phyloP scores from a whole-genome alignment of 2,329 filamentous ascomycete genomes.

The Xylaria sp. region DNA sequence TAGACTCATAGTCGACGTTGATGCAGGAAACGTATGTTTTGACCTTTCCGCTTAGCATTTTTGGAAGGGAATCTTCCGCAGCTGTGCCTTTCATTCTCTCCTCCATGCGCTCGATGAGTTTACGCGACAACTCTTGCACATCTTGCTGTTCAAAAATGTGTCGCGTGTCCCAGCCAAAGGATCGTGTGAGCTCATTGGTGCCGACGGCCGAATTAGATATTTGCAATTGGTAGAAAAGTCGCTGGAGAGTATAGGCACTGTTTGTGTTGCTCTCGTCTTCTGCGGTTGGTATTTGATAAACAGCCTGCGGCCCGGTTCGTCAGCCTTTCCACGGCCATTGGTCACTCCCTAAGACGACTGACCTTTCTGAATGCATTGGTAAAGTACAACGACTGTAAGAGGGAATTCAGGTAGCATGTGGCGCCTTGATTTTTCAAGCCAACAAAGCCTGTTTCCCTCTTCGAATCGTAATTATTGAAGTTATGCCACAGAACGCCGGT shows the following conservation, averaged over 20 bases:
- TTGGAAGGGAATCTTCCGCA: slow-evolving; percentile 86
- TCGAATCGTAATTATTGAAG: slow-evolving; percentile 97
- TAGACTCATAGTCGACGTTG: slow-evolving; percentile 97
- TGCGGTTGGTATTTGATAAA: slow-evolving; percentile 96
- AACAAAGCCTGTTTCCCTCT: slow-evolving; percentile 97
- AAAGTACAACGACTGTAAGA: slow-evolving; percentile 86
- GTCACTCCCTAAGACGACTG: slow-evolving; percentile 39
- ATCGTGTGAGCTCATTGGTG: slow-evolving; percentile 93
- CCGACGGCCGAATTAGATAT: slow-evolving; percentile 85
- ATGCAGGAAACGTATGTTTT: slow-evolving; percentile 99
- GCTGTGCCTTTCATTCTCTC: slow-evolving; percentile 98
- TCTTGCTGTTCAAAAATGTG: slow-evolving; percentile 99
- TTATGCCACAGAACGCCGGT: slow-evolving; percentile 93
- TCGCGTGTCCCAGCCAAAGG: slow-evolving; percentile 97
- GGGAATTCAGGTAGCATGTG: slow-evolving; percentile 87
- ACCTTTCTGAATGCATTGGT: slow-evolving; percentile 95
- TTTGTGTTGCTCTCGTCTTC: slow-evolving; percentile 83
- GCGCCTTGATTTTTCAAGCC: slow-evolving; percentile 97
- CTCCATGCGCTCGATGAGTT: slow-evolving; percentile 97
- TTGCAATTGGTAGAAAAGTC: slow-evolving; percentile 94
- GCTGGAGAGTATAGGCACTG: slow-evolving; percentile 92
- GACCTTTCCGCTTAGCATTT: slow-evolving; percentile 96
- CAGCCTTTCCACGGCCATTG: slow-evolving; percentile 10
- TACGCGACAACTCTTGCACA: slow-evolving; percentile 94
- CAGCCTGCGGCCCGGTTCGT: slow-evolving; percentile 68